Conservation (phyloP, 352 stramenopile genomes). For the Phytophthora constricta region DNA sequence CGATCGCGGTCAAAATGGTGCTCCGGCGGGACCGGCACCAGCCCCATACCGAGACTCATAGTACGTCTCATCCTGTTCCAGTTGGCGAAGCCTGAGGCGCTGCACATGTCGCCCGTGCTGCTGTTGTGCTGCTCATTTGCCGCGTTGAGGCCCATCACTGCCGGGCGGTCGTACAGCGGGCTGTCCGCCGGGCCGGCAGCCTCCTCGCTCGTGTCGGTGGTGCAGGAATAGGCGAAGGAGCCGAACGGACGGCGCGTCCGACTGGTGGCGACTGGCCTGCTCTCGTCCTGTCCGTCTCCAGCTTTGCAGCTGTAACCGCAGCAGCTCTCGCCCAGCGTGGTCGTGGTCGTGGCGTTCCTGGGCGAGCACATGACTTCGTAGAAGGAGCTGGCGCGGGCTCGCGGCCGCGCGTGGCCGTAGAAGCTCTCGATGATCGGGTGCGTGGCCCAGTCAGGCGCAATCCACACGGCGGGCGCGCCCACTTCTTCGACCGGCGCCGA, state of each 20-base stretch:
- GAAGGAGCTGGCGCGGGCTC: constrained; percentile 71
- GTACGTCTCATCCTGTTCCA: constrained; percentile 57
- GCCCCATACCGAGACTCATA: constrained; percentile 31
- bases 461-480: constrained; percentile 70
- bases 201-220: constrained; percentile 76
- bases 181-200: constrained; percentile 18
- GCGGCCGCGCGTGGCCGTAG: constrained; percentile 62
- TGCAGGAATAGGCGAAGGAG: constrained; percentile 75
- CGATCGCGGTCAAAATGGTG: constrained; percentile 21
- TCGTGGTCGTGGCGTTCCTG: constrained; percentile 57
- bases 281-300: constrained; percentile 23
- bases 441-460: constrained; percentile 68
- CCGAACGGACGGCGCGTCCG: constrained; percentile 39
- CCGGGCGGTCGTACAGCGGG: constrained; percentile 29
- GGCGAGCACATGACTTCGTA: constrained; percentile 86
- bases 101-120: constrained; percentile 4
- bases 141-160: constrained; percentile 6
- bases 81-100: constrained; percentile 43
- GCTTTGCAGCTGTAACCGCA: constrained; percentile 51
- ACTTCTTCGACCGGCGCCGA: constrained; percentile 25
- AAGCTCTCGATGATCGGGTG: constrained; percentile 86
- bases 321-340: constrained; percentile 66
- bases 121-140: not conserved
- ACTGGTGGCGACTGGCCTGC: constrained; percentile 7
- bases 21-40: constrained; percentile 51